Base-by-base conservation (phyloP, 768 basidiomycete species). In the Neoboletus magnificus region DNA sequence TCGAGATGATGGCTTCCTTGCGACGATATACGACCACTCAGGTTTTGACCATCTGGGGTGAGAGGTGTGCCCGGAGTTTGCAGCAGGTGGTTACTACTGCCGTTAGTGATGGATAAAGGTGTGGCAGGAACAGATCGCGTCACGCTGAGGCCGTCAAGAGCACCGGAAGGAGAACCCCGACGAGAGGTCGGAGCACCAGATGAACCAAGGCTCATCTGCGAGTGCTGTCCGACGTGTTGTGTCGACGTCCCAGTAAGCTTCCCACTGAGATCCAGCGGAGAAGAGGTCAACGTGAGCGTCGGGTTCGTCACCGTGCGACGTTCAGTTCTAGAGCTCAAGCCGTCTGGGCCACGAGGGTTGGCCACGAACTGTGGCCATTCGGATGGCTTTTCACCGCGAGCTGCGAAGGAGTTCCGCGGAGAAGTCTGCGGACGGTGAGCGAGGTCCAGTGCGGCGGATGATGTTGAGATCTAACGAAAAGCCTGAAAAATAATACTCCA, bases 301-400 rank as follows among this genome's bases (percentile, higher is more conserved):
- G 89, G 88, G 65, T 87, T 90, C 5, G 89, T 90, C 39, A 87
- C 86, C 29, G 76, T 83, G 35, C 89, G 85, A 58, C 89, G 81
- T 52, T 89, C 87, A 30, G 74, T 63, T 52, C 86, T 81, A 40
- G 78, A 75, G 41, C 73, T 66, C 32, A 82, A 62, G 13, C 77
- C 76, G 36, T 91, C 90, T 33, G 84, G 82, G 29, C 77, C 80
- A 63, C 87, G 84, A 42, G 79, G 68, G 45, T 79, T 78, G 27
- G 81, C 82, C 44, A 83, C 77, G 73, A 93, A 97, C 70, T 93
- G 92, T 32, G 94, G 91, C 95, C 95, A 98, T 69, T 97, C 94
- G 1, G 93, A 93, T 10, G 90, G 79, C 69, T 86, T 88, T 66
- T 87, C 86, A 33, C 82, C 77, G 42, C 86, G 84, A 57, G 74